These are phyloP conservation scores for Penicillium pulvis DNA, from an alignment of 495 filamentous ascomycete genomes.

Conservation along the genomic window DNA sequence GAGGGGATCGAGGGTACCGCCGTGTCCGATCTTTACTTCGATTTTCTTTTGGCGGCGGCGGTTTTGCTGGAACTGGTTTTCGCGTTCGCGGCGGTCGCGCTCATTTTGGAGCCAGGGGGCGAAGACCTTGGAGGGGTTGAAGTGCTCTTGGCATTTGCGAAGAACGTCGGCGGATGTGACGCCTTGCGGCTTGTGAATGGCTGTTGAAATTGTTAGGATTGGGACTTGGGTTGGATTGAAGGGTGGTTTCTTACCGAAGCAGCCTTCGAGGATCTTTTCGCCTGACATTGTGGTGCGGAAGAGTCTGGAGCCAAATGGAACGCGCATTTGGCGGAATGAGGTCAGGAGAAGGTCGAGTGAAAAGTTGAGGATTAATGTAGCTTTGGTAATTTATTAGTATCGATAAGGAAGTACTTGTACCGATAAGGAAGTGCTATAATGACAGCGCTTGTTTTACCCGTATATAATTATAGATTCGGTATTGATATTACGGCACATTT, in stretches of 20 bases:
- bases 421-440: background rate
- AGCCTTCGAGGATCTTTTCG: conserved; percentile 69
- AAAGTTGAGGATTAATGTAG: background rate
- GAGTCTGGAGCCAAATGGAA: conserved; percentile 33
- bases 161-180: conserved; percentile 86
- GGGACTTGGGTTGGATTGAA: background rate
- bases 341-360: background rate
- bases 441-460: background rate
- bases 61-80: conserved; percentile 56
- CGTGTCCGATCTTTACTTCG: conserved; percentile 93
- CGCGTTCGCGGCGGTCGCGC: conserved; percentile 45
- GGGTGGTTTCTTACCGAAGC: conserved; percentile 59
- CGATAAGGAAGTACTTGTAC: background rate
- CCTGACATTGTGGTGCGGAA: conserved; percentile 56
- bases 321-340: conserved; percentile 29
- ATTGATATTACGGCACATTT: background rate
- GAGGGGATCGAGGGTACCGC: conserved; percentile 92
- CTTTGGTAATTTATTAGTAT: conserved; percentile 1
- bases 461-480: background rate
- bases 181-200: conserved; percentile 87
- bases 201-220: conserved; percentile 43
- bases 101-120: conserved; percentile 69
- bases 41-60: conserved; percentile 49
- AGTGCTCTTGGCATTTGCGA: conserved; percentile 76
- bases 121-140: conserved; percentile 81